Evolutionary conservation across 208 protist species (phyloP).

Genomic region (Naegleria gruberi): DNA sequence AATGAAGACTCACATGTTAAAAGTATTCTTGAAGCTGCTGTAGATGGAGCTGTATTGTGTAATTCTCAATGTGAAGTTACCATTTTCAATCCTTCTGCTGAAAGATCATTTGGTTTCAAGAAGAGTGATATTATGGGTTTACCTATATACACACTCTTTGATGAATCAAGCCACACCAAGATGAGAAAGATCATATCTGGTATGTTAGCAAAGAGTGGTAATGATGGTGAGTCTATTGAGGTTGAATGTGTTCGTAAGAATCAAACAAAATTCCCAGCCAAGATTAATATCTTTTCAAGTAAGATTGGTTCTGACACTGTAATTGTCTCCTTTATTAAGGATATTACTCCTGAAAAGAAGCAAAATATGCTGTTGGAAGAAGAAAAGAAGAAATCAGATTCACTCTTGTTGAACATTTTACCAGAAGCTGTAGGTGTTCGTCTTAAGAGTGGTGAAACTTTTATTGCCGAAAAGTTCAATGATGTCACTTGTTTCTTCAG

Average conservation of each 20-base stretch:
- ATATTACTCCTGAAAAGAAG: not conserved
- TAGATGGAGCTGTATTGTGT: not conserved
- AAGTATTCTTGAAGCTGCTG: not conserved
- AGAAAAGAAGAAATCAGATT: conserved; percentile 18
- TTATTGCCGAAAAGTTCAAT: conserved; percentile 13
- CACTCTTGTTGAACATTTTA: conserved; percentile 28
- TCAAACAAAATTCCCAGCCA: not conserved
- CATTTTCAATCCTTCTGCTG: not conserved
- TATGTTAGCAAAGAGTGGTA: not conserved
- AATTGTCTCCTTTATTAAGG: not conserved
- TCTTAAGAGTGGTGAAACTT: conserved; percentile 12
- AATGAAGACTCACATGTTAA: not conserved
- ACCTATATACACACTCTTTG: not conserved
- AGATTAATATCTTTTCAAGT: not conserved
- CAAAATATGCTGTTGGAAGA: not conserved
- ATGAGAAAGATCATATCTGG: not conserved
- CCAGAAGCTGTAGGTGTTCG: not conserved
- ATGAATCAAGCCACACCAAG: not conserved
- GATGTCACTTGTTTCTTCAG: conserved; percentile 25
- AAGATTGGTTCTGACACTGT: not conserved
- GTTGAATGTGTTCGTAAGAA: not conserved
- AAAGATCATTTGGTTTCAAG: not conserved
- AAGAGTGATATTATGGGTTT: not conserved
- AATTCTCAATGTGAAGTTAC: not conserved
- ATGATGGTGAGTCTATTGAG: not conserved